phyloP scores from a whole-genome alignment of 1,284 basidiomycete species.

The Neolentinus lepideus region DNA sequence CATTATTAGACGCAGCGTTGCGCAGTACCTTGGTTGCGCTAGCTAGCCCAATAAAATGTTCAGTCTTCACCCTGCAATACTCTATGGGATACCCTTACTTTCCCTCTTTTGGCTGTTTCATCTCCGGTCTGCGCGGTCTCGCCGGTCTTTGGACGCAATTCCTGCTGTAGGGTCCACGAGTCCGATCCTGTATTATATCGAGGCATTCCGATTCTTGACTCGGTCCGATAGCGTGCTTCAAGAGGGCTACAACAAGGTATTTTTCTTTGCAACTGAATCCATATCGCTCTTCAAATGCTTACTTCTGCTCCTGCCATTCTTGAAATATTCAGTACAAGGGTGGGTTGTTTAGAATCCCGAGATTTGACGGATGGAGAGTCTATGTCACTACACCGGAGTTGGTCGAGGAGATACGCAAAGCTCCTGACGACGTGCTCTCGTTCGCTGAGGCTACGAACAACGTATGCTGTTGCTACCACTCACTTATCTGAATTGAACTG shows the following conservation, averaged over 20 bases:
- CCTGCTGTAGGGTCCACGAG: background rate
- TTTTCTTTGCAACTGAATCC: too few species aligned
- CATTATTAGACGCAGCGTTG: too few species aligned
- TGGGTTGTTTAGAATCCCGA: slow-evolving; percentile 32
- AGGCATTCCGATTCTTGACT: background rate
- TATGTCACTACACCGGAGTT: slow-evolving; percentile 24
- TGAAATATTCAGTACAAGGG: slow-evolving; percentile 22
- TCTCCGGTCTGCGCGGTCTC: too few species aligned
- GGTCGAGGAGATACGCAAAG: slow-evolving; percentile 33
- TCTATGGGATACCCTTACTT: too few species aligned
- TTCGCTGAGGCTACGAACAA: slow-evolving; percentile 25
- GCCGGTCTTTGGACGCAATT: background rate
- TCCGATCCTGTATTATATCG: background rate
- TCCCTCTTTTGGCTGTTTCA: too few species aligned
- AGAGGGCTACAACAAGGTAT: background rate
- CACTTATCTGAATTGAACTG: background rate
- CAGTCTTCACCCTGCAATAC: too few species aligned
- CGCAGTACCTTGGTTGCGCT: too few species aligned
- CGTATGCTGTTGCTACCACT: slow-evolving; percentile 13
- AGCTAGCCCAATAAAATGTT: too few species aligned
- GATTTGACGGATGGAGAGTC: slow-evolving; percentile 26
- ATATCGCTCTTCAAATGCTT: too few species aligned
- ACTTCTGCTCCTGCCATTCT: too few species aligned
- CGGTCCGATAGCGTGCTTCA: background rate
- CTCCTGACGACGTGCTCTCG: slow-evolving; percentile 30